Percentiles rank a stretch among this genome's conserved stretches.
These are phyloP conservation scores for Simplicillium aogashimaense DNA, from an alignment of 2,329 filamentous ascomycete genomes.

Conservation along the genomic window DNA sequence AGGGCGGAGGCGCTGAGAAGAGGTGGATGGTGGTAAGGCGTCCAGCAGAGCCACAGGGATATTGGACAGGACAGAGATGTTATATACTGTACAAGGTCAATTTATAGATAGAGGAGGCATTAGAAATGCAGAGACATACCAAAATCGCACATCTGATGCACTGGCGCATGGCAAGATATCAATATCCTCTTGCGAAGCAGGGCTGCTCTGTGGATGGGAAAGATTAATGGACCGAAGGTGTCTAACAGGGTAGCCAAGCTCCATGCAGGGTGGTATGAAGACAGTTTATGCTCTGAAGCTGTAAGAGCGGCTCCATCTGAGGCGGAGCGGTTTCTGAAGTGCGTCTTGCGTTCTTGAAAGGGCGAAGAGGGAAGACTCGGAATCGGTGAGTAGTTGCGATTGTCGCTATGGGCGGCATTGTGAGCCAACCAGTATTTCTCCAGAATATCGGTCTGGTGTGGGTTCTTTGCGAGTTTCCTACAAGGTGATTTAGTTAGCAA, in stretches of 20 bases:
- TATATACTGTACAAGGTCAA: constrained; percentile 58
- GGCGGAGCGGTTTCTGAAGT: constrained; percentile 46
- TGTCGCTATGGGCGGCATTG: constrained; percentile 16
- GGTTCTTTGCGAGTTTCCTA: constrained; percentile 55
- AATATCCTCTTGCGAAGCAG: constrained; percentile 80
- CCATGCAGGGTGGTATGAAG: constrained; percentile 75
- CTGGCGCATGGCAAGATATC: constrained; percentile 76
- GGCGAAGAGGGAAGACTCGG: constrained; percentile 29
- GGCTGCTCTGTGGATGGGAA: constrained; percentile 81
- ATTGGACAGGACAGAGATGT: constrained; percentile 85
- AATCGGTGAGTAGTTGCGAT: constrained; percentile 31
- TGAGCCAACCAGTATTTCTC: constrained; percentile 69
- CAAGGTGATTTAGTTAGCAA: constrained; percentile 9
- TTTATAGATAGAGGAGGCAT: constrained; percentile 10
- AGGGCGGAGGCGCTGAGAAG: constrained; percentile 60
- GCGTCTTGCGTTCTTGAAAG: constrained; percentile 26
- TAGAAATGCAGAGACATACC: constrained; percentile 41
- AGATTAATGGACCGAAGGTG: constrained; percentile 82
- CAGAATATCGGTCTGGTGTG: constrained; percentile 51
- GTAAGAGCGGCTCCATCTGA: constrained; percentile 52
- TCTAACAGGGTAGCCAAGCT: constrained; percentile 70
- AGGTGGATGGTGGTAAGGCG: constrained; percentile 51
- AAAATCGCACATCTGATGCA: constrained; percentile 79
- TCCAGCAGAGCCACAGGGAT: constrained; percentile 68
- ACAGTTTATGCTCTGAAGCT: constrained; percentile 55